These are phyloP conservation scores for Sequoia sempervirens DNA, from an alignment of 75 land plant genomes.

Conservation along the genomic window DNA sequence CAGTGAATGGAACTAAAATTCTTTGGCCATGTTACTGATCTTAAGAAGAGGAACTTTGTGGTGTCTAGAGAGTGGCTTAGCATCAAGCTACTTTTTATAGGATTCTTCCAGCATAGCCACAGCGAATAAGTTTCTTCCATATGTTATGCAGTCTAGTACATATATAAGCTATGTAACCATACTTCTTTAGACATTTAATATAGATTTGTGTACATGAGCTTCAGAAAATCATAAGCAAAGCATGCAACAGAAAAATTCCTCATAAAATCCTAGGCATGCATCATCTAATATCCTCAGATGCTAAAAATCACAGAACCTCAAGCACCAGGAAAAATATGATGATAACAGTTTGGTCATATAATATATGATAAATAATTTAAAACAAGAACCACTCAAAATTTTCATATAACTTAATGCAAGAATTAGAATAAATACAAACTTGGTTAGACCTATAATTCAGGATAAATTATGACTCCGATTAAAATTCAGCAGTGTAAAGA, in stretches of 20 bases:
- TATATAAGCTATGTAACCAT: not conserved
- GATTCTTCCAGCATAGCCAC: not conserved
- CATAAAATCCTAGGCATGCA: not conserved
- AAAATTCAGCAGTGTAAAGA: not conserved
- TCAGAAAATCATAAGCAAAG: not conserved
- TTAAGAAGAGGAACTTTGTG: not conserved
- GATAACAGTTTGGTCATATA: not conserved
- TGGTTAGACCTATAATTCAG: not conserved
- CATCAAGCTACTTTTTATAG: not conserved
- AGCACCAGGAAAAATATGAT: not conserved
- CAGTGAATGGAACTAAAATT: not conserved
- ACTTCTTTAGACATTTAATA: not conserved
- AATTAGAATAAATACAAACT: not conserved
- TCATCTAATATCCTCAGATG: not conserved
- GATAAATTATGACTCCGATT: not conserved
- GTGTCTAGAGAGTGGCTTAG: not conserved
- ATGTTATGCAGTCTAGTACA: not conserved
- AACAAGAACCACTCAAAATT: not conserved
- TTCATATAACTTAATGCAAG: not conserved
- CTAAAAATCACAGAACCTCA: not conserved
- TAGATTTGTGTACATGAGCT: not conserved
- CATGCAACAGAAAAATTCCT: not conserved
- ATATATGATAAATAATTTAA: not conserved
- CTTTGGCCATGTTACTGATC: not conserved
- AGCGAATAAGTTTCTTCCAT: not conserved